Evolutionary conservation across 306 rosid genomes (phyloP), one percentile per base, ranked within the genome.

Genomic region (Begonia peltatifolia): DNA sequence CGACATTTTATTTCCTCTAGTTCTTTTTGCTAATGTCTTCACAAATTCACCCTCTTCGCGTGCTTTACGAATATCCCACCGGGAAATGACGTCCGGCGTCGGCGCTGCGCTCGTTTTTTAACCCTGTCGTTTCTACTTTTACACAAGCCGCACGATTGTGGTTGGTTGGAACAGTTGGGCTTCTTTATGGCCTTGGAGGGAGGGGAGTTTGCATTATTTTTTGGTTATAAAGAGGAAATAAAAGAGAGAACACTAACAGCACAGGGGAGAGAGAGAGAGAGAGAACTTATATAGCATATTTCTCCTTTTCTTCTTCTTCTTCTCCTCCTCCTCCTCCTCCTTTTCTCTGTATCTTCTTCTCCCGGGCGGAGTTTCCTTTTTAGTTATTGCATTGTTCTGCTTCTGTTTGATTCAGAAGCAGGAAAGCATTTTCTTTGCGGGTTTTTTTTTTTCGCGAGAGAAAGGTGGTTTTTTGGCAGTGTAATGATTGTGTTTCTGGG

Each of bases 331-430:
- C 25, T 20, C 62, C 10, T 47, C 58, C 12, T 43, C 5, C 57
- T 10, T 20, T 50, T 55, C 20, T 42, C 46, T 58, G 55, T 30
- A 36, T 42, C n/a, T 46, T 43, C 20, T 47, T 46, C 47, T 47
- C 58, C 53, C 58, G 53, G 52, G 14, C 4, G 11, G 48, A 6
- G n/a, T 63, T 54, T 52, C 65, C 46, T n/a, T 70, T 50, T 66
- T 64, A 61, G 52, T 55, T 11, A 25, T 11, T 63, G 60, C 23
- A 44, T 23, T 57, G 44, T 52, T 61, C 63, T 68, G 74, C 74
- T 58, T 76, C 78, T 63, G 69, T 52, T 47, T 72, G 64, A 50
- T 66, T 47, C 56, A 52, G 72, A 70, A 68, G 66, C 75, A 62
- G 72, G 64, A 43, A 63, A 3, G 14, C 48, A 44, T 44, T 41